Percentiles rank a stretch among this genome's conserved stretches.
phyloP scores from a whole-genome alignment of 257 asterid species.

The Plantago elongata region DNA sequence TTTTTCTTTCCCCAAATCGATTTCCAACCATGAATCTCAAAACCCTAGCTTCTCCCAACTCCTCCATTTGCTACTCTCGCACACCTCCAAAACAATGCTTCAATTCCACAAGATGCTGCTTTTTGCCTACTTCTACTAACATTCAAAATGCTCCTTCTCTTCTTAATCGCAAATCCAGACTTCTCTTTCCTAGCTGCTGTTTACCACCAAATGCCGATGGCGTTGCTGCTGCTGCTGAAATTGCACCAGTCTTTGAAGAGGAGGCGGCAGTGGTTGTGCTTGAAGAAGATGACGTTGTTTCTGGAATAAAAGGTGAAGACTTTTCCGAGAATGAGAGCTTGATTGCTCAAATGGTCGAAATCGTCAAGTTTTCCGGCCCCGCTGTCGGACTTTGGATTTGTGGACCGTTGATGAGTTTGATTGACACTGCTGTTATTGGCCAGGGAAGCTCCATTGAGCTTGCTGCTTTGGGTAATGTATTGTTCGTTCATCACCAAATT shows the following conservation, averaged over 20 bases:
- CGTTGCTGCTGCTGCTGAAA: slow-evolving; percentile 19
- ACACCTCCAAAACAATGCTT: slow-evolving; percentile 15
- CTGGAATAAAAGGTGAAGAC: slow-evolving; percentile 27
- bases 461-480: slow-evolving; percentile 81
- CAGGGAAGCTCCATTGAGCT: slow-evolving; percentile 91
- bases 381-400: slow-evolving; percentile 93
- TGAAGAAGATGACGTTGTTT: not conserved
- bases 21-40: slow-evolving; percentile 38
- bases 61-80: slow-evolving; percentile 18
- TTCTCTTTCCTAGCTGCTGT: slow-evolving; percentile 34
- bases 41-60: slow-evolving; percentile 33
- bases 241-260: slow-evolving; percentile 23
- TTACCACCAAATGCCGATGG: slow-evolving; percentile 36
- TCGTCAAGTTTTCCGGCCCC: slow-evolving; percentile 92
- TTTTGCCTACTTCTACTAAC: not conserved
- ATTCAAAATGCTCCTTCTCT: not conserved
- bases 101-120: not conserved
- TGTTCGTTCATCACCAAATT: not conserved
- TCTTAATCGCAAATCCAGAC: no score
- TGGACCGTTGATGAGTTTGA: slow-evolving; percentile 92
- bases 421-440: slow-evolving; percentile 90
- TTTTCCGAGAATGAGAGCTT: slow-evolving; percentile 52
- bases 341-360: slow-evolving; percentile 71
- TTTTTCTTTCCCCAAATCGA: no score
- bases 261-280: slow-evolving; percentile 10